These are phyloP conservation scores for Russula griseocarnosa DNA, from an alignment of 768 basidiomycete genomes.

Conservation along the genomic window DNA sequence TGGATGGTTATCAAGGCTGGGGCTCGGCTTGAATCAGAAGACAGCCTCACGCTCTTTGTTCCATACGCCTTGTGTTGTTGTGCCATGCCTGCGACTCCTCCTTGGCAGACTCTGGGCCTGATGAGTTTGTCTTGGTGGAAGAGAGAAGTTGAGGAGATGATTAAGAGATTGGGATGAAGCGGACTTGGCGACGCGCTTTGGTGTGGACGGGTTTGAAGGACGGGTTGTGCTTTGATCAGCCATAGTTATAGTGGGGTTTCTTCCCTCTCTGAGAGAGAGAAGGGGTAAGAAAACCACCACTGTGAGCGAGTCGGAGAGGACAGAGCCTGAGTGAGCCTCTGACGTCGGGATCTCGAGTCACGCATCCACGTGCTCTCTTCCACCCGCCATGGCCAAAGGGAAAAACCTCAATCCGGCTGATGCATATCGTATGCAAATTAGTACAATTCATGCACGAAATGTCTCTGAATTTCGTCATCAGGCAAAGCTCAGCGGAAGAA, in stretches of 20 bases:
- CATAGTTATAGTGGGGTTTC: constrained; percentile 35
- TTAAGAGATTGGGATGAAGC: constrained; percentile 63
- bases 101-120: constrained; percentile 56
- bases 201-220: constrained; percentile 36
- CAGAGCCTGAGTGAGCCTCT: constrained; percentile 9
- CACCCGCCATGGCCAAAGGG: constrained; percentile 69
- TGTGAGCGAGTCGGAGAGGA: constrained; percentile 23
- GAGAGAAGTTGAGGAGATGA: constrained; percentile 89
- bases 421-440: constrained; percentile 65
- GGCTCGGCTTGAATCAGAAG: not conserved
- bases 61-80: constrained; percentile 63
- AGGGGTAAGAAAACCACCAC: constrained; percentile 39
- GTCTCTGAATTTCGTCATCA: constrained; percentile 34
- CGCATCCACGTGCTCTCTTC: constrained; percentile 1
- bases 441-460: not conserved
- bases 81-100: constrained; percentile 70
- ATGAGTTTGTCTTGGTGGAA: constrained; percentile 79
- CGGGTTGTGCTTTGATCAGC: constrained; percentile 31
- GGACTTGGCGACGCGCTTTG: constrained; percentile 67
- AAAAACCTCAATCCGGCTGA: constrained; percentile 94
- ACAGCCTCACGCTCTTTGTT: constrained; percentile 83
- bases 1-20: constrained; percentile 23
- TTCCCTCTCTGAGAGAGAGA: constrained; percentile 42
- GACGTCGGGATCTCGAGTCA: constrained; percentile 31
- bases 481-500: constrained; percentile 92